Percentiles rank a stretch among this genome's conserved stretches.
Conservation (phyloP, 2,329 filamentous ascomycete genomes). For the Arthrobotrys megalospora region DNA sequence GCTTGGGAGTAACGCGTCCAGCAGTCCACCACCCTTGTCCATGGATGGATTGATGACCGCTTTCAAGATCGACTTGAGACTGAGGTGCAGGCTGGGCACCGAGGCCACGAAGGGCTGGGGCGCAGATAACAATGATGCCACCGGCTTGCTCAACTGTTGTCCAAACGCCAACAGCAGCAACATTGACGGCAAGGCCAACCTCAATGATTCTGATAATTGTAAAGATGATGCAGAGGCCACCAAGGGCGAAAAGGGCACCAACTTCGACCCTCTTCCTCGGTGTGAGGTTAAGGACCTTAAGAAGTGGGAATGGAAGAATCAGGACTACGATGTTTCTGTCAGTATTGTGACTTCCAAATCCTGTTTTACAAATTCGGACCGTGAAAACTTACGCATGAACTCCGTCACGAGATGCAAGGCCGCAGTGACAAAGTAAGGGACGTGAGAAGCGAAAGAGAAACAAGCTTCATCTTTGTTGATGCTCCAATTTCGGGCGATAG, state of each 20-base stretch:
- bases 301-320: slow-evolving; percentile 51
- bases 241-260: slow-evolving; percentile 54
- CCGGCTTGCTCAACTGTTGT: slow-evolving; percentile 51
- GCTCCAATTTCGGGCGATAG: slow-evolving; percentile 56
- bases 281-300: slow-evolving; percentile 59
- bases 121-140: slow-evolving; percentile 58
- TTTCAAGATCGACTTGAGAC: slow-evolving; percentile 59
- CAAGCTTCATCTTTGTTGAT: slow-evolving; percentile 42
- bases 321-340: slow-evolving; percentile 28
- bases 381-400: slow-evolving; percentile 54
- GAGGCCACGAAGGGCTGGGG: slow-evolving; percentile 51
- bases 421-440: slow-evolving; percentile 55
- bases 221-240: slow-evolving; percentile 57
- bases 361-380: neutral
- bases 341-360: neutral
- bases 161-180: slow-evolving; percentile 51
- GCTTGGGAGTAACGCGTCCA: slow-evolving; percentile 54
- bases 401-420: slow-evolving; percentile 53
- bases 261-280: slow-evolving; percentile 54
- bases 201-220: slow-evolving; percentile 44
- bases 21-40: slow-evolving; percentile 61
- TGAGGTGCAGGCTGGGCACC: slow-evolving; percentile 30
- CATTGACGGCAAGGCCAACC: slow-evolving; percentile 39
- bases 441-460: slow-evolving; percentile 38
- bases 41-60: slow-evolving; percentile 54